These are phyloP conservation scores for Globisporangium paroecandrum DNA, from an alignment of 352 stramenopile genomes.

Conservation along the genomic window DNA sequence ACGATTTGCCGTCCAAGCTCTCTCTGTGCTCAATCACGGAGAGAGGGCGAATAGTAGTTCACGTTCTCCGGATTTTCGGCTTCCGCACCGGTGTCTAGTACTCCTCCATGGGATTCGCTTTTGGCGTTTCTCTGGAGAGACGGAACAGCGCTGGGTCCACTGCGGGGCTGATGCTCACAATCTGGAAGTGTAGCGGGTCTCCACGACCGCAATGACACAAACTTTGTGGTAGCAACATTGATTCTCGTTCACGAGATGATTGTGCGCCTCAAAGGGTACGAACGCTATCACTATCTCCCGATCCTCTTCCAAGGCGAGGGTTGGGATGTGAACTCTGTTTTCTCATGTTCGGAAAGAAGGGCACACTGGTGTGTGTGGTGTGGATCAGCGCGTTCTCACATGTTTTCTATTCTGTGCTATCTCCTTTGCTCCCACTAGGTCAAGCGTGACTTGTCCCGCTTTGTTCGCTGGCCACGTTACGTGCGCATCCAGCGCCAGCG, in stretches of 20 bases:
- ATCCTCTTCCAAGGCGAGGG: background rate
- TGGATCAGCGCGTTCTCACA: slow-evolving; percentile 7
- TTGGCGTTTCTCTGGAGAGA: background rate
- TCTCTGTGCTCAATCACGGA: background rate
- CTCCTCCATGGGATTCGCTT: background rate
- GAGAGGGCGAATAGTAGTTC: slow-evolving; percentile 15
- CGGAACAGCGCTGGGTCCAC: slow-evolving; percentile 2
- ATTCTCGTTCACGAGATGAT: background rate
- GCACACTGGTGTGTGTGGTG: background rate
- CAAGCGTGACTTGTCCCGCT: slow-evolving; percentile 96
- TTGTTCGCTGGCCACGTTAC: slow-evolving; percentile 99
- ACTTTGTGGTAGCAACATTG: slow-evolving; percentile 73
- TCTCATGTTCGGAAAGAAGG: slow-evolving; percentile 1
- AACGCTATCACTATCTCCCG: slow-evolving; percentile 32
- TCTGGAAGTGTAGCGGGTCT: slow-evolving; percentile 75
- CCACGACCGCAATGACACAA: slow-evolving; percentile 92
- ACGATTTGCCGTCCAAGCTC: slow-evolving; percentile 10
- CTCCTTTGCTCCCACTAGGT: slow-evolving; percentile 52
- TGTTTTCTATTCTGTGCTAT: background rate
- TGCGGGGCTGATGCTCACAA: slow-evolving; percentile 6
- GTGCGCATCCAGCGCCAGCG: slow-evolving; percentile 98
- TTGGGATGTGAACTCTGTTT: slow-evolving; percentile 14
- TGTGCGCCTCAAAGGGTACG: slow-evolving; percentile 78
- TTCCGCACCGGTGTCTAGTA: slow-evolving; percentile 7
- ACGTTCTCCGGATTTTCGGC: slow-evolving; percentile 18